Percentiles rank a stretch among this genome's conserved stretches.
phyloP scores from a whole-genome alignment of 768 basidiomycete species.

The Podaxis pistillaris region DNA sequence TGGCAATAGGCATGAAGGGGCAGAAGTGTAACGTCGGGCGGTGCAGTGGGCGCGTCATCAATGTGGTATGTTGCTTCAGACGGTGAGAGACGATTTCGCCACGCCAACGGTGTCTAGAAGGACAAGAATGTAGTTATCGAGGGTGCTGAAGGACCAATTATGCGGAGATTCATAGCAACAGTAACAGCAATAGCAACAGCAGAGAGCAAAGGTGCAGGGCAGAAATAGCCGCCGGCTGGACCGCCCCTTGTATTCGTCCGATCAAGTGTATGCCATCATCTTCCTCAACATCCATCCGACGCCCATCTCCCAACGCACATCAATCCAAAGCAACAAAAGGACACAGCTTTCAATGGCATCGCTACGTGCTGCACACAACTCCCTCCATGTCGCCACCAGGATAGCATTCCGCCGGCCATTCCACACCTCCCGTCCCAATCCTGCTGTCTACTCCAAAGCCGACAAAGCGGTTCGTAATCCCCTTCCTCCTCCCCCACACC shows the following conservation, averaged over 20 bases:
- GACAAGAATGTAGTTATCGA: background rate
- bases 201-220: background rate
- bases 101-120: background rate
- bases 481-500: background rate
- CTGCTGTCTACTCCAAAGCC: constrained; percentile 44
- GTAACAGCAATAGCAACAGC: background rate
- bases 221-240: background rate
- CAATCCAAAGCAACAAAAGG: background rate
- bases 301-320: background rate
- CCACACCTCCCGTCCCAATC: constrained; percentile 39
- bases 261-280: background rate
- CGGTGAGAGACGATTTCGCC: background rate
- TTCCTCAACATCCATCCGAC: background rate
- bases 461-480: constrained; percentile 39
- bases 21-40: background rate
- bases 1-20: background rate
- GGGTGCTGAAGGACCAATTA: background rate
- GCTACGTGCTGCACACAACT: background rate
- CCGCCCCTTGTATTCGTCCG: background rate
- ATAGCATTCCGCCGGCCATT: constrained; percentile 25
- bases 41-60: background rate
- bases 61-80: background rate
- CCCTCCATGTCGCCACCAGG: background rate
- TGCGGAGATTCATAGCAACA: background rate
- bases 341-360: background rate